Evolutionary conservation across 352 stramenopile species (phyloP).

Genomic region (Sclerospora graminicola): DNA sequence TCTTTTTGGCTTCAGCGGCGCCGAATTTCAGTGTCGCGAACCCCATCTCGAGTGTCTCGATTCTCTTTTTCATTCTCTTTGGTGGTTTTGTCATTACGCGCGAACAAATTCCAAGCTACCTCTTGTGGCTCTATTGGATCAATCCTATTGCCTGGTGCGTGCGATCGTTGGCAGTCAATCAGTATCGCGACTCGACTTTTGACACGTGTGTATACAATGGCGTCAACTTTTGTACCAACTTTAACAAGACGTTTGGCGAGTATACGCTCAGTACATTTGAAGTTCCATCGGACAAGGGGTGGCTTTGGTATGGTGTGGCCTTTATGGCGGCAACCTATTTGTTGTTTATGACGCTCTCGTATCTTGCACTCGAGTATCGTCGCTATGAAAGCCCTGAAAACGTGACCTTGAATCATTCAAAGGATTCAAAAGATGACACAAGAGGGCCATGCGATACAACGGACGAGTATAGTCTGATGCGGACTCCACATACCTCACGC

Average conservation of each 20-base stretch:
- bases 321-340: constrained; percentile 3
- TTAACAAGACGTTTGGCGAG: constrained; percentile 9
- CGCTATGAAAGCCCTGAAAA: constrained; percentile 13
- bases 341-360: constrained; percentile 10
- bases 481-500: background rate
- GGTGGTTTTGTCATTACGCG: constrained; percentile 11
- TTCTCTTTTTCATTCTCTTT: constrained; percentile 7
- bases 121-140: constrained; percentile 15
- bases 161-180: constrained; percentile 11
- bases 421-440: background rate
- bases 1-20: constrained; percentile 7
- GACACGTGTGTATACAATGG: constrained; percentile 16
- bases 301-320: constrained; percentile 13
- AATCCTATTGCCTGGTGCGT: constrained; percentile 12
- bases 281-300: constrained; percentile 9
- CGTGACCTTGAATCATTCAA: background rate
- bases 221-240: constrained; percentile 19
- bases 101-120: constrained; percentile 14
- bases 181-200: constrained; percentile 17
- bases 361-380: constrained; percentile 6
- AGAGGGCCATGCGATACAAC: background rate
- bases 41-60: background rate
- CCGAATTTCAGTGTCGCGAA: constrained; percentile 11
- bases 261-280: constrained; percentile 12
- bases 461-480: constrained; percentile 1